Conservation (phyloP, 2,329 filamentous ascomycete genomes). For the Botrytis cinerea region DNA sequence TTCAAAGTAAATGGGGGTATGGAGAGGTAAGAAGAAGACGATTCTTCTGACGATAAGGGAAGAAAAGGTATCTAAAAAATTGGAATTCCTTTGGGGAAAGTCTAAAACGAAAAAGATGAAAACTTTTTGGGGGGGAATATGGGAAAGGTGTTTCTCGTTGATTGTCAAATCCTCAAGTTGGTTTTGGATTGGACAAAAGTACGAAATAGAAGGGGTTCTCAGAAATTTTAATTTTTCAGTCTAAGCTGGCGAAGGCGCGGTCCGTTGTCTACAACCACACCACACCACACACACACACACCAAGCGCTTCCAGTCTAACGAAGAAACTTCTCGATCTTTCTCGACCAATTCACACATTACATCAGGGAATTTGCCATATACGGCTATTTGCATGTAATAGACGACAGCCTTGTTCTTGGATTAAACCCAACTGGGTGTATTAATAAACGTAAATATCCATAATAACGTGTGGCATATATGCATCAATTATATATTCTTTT, state of each 20-base stretch:
- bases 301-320: constrained; percentile 5
- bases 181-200: not conserved
- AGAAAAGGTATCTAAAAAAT: not conserved
- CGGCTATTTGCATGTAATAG: not conserved
- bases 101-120: constrained; percentile 4
- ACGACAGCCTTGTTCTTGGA: not conserved
- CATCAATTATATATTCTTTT: not conserved
- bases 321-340: constrained; percentile 26
- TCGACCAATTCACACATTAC: not conserved
- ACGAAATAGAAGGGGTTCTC: not conserved
- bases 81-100: not conserved
- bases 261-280: constrained; percentile 2
- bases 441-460: not conserved
- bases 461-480: fast-evolving
- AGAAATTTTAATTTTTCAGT: constrained; percentile 15
- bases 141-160: not conserved
- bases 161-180: not conserved
- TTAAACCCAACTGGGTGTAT: not conserved
- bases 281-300: not conserved
- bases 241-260: constrained; percentile 19
- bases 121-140: too few relatives aligned
- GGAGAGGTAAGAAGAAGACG: not conserved
- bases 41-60: not conserved
- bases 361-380: not conserved
- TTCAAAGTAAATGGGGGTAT: constrained; percentile 1